Conservation (phyloP, 306 rosid genomes). For the Heteromeles arbutifolia region DNA sequence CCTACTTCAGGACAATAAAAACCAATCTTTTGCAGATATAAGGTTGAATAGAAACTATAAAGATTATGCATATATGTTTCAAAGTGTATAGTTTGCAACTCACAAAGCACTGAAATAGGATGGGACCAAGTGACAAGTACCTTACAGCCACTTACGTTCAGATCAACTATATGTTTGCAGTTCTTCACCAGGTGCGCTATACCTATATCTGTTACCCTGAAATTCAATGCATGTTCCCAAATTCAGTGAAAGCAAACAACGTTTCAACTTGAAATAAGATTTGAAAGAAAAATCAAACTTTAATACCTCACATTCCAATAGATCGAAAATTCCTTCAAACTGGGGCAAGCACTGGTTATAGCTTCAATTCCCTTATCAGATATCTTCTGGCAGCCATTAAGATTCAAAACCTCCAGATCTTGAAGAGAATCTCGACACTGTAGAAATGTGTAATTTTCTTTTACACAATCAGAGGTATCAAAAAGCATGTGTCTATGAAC, state of each 20-base stretch:
- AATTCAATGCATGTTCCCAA: constrained; percentile 21
- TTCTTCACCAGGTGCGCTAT: constrained; percentile 39
- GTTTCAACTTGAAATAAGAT: constrained; percentile 7
- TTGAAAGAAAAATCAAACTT: constrained; percentile 6
- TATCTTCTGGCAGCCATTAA: constrained; percentile 84
- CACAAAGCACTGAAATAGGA: constrained; percentile 1
- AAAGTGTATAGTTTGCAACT: neutral
- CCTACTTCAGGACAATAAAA: neutral
- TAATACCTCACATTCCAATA: constrained; percentile 88
- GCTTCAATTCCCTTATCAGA: constrained; percentile 71
- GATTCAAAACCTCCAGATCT: constrained; percentile 64
- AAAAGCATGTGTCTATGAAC: neutral
- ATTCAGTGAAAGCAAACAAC: constrained; percentile 3
- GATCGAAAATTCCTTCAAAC: constrained; percentile 46
- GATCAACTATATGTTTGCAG: constrained; percentile 55
- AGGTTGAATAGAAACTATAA: neutral
- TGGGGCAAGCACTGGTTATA: constrained; percentile 60
- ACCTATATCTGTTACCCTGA: constrained; percentile 62
- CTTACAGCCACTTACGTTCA: constrained; percentile 91
- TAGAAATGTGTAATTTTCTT: constrained; percentile 6
- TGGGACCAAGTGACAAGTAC: constrained; percentile 33
- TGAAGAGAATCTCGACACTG: constrained; percentile 65
- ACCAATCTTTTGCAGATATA: neutral
- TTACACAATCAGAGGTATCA: neutral
- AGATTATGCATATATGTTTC: neutral